Evolutionary conservation across 768 basidiomycete genomes (phyloP), one percentile per base, ranked within the genome.

Genomic region (Naganishia vaughanmartiniae): DNA sequence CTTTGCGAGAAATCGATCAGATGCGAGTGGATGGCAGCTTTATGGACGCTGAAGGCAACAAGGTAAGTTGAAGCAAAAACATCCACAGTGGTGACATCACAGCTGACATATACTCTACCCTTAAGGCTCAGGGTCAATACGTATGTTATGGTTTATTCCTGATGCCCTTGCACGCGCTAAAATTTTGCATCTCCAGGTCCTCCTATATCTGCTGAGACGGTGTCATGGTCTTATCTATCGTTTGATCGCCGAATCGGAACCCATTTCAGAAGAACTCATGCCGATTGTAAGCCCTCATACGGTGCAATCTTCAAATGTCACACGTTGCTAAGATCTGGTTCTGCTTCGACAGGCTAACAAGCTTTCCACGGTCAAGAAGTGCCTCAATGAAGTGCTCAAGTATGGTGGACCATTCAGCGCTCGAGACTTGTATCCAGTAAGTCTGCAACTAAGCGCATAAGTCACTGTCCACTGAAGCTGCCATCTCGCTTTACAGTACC

Each of bases 21-120:
- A 93, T 98, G 93, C 84, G 96, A 28, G 87, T 97, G 7, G 93
- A 98, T 73, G 96, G 96, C 69, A 95, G 96, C 82, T 99, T 98
- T 78, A 89, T 95, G 7, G 94, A 98, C 77, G 85, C 89, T 0
- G 93, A 98, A 48, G 96, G 94, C 2, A 90, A 92, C 78, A 86
- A 89, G 65, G 75, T 76, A 28, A 63, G 72, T 66, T 30, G 0
- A 48, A 26, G 0, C 2, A 19, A 17, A 19, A 54, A n/a, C 54
- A 28, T 46, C 42, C 2, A 14, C 28, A 54, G n/a, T 36, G 51
- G 51, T 36, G 65, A 15, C 5, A 12, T 19, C n/a, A 24, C 58
- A 1, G 24, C 54, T 53, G 54, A 56, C 48, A 4, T 10, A 14
- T 11, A 2, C 9, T 6, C 28, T 36, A 28, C 34, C 28, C 28